Base-by-base conservation (phyloP, 1,284 basidiomycete species). In the Ceratobasidium sp. region DNA sequence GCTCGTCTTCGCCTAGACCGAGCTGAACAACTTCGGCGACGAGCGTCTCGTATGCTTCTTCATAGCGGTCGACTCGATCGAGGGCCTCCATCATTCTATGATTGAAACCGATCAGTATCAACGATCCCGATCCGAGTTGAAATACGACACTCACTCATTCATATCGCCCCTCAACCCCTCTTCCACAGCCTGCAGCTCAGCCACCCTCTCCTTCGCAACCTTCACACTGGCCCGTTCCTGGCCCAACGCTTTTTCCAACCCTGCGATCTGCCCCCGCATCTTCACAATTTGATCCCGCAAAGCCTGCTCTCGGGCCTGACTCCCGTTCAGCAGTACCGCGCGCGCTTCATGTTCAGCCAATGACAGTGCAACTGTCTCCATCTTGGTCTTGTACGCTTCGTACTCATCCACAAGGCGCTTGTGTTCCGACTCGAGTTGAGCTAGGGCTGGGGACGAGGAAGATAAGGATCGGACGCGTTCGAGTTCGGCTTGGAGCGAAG, bases 61-160 rank as follows among this genome's bases (percentile, higher is more conserved):
- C 72, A 28, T 75, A 75, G 28, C 72, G 51, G 33, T 75, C 72
- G 12, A 66, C 72, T 18, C 72, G 58, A 53, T 75, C 72, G 23
- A 75, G 61, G 6, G 72, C 72, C 26, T 75, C 72, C 72, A 75
- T 75, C 72, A 75, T 75, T 18, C 72, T 75, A 23, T n/a, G 39
- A 12, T n/a, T 10, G 55, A 10, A 7, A 39, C 39, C 28, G 28
- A 46, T 64, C 18, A 72, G 70, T 23, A 13, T 13, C 6, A 44
- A n/a, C 13, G 18, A 75, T 28, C 3, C 3, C 18, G n/a, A n/a
- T 18, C 55, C 23, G 33, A 64, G 42, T 12, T 20, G 15, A 5
- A 15, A 46, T 23, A 28, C 12, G 12, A 12, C 5, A 53, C 72
- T 75, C 40, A 75, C 72, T 75, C 72, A 28, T 75, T 33, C 33